Conservation (phyloP, 2,329 filamentous ascomycete genomes). For the Chrysosporium queenslandicum region DNA sequence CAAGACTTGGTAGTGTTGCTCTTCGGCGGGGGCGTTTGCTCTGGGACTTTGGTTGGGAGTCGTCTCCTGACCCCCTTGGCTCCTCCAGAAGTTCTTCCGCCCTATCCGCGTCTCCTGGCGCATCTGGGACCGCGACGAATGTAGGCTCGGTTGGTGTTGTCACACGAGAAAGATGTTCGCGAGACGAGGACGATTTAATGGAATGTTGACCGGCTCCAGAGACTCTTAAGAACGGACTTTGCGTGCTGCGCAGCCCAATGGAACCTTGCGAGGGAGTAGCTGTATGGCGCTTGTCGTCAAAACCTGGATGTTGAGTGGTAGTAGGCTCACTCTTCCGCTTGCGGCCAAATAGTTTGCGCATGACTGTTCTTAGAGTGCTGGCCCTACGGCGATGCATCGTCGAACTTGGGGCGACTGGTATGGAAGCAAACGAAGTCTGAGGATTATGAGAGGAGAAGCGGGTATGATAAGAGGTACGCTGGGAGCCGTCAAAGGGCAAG, state of each 20-base stretch:
- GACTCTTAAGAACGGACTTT: constrained; percentile 20
- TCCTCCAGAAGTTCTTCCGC: too few species aligned
- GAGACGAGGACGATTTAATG: constrained; percentile 8
- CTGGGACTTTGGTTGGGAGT: neutral
- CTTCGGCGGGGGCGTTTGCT: constrained; percentile 26
- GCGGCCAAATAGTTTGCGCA: constrained; percentile 37
- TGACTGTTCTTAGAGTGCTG: constrained; percentile 36
- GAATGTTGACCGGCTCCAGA: constrained; percentile 20
- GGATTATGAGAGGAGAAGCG: constrained; percentile 19
- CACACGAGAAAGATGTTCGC: neutral
- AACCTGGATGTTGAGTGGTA: constrained; percentile 22
- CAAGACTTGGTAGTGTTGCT: constrained; percentile 37
- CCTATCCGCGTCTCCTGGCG: neutral
- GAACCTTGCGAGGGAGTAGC: constrained; percentile 10
- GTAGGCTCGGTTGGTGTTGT: neutral
- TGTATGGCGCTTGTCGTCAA: constrained; percentile 2
- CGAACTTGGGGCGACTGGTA: constrained; percentile 19
- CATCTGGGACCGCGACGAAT: constrained; percentile 1
- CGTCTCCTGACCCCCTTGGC: neutral
- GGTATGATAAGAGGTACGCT: constrained; percentile 15
- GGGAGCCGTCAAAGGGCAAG: constrained; percentile 15
- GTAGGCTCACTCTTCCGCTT: constrained; percentile 29
- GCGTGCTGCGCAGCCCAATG: constrained; percentile 15
- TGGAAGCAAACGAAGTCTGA: constrained; percentile 22
- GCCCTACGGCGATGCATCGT: constrained; percentile 31